Evolutionary conservation across 2,329 filamentous ascomycete species (phyloP).

Genomic region (Tolypocladium ovalisporum): DNA sequence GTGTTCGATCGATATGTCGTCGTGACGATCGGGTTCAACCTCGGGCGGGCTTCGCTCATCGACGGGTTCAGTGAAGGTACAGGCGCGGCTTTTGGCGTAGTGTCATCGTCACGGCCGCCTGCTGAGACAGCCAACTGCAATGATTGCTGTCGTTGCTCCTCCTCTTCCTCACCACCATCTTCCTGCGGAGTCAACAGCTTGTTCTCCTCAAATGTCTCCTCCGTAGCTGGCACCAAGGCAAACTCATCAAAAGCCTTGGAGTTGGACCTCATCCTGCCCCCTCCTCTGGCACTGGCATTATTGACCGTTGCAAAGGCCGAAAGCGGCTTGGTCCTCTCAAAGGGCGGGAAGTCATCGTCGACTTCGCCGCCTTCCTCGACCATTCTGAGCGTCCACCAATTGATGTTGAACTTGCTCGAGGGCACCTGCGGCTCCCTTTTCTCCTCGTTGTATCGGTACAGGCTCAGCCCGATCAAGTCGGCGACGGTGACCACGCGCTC

Average conservation of each 20-base stretch:
- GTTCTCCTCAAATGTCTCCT: slow-evolving; percentile 58
- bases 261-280: slow-evolving; percentile 49
- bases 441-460: slow-evolving; percentile 71
- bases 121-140: neutral
- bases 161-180: slow-evolving; percentile 44
- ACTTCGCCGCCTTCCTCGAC: slow-evolving; percentile 77
- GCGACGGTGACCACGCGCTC: slow-evolving; percentile 59
- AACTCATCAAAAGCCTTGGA: slow-evolving; percentile 77
- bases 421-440: slow-evolving; percentile 58
- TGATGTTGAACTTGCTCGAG: slow-evolving; percentile 60
- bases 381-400: slow-evolving; percentile 75
- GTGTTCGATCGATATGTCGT: slow-evolving; percentile 46
- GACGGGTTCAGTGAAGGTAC: slow-evolving; percentile 19
- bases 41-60: slow-evolving; percentile 21
- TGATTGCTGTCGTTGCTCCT: slow-evolving; percentile 7
- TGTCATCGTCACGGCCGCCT: slow-evolving; percentile 3
- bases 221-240: slow-evolving; percentile 62
- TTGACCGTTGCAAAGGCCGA: slow-evolving; percentile 73
- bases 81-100: slow-evolving; percentile 13
- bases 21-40: slow-evolving; percentile 49
- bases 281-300: slow-evolving; percentile 62
- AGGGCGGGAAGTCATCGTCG: slow-evolving; percentile 73
- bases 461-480: slow-evolving; percentile 69
- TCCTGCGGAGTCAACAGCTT: slow-evolving; percentile 57
- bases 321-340: slow-evolving; percentile 64